Conservation (phyloP, 371 early-diverging fungal genomes). For the Catenaria anguillulae region DNA sequence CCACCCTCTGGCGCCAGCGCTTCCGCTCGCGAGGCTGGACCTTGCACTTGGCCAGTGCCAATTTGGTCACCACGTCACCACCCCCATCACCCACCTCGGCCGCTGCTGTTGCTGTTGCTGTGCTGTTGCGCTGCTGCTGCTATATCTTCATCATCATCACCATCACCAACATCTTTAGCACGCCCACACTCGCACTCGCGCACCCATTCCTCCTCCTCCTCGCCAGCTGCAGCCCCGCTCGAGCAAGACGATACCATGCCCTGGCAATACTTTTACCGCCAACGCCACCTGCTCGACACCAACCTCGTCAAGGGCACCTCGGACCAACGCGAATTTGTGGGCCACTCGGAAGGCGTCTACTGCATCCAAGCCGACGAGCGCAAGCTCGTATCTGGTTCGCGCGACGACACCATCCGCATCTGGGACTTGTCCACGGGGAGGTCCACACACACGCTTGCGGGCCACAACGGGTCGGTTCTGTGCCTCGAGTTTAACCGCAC, state of each 20-base stretch:
- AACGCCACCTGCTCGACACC: conserved; percentile 14
- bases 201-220: too few relatives aligned
- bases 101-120: too few relatives aligned
- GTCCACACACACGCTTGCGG: conserved; percentile 11
- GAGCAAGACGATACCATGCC: conserved; percentile 12
- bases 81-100: too few relatives aligned
- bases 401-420: conserved; percentile 24
- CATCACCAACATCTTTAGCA: too few relatives aligned
- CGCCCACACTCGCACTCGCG: too few relatives aligned
- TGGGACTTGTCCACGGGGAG: conserved; percentile 13
- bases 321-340: conserved; percentile 11
- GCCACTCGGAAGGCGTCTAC: conserved; percentile 40
- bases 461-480: conserved; percentile 24
- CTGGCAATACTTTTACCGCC: conserved; percentile 21
- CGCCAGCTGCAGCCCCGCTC: too few relatives aligned
- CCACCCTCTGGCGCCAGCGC: conserved; percentile 39
- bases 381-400: conserved; percentile 34
- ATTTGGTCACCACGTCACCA: neutral
- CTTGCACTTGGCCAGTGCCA: neutral
- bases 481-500: conserved; percentile 12
- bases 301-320: conserved; percentile 19
- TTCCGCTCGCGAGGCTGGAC: conserved; percentile 11
- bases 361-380: conserved; percentile 32
- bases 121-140: too few relatives aligned
- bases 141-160: too few relatives aligned